A percentile compares a stretch with the other conserved stretches of the same genome.
These are phyloP conservation scores for Eimeria acervulina DNA, from an alignment of 169 alveolate species.

Conservation along the genomic window DNA sequence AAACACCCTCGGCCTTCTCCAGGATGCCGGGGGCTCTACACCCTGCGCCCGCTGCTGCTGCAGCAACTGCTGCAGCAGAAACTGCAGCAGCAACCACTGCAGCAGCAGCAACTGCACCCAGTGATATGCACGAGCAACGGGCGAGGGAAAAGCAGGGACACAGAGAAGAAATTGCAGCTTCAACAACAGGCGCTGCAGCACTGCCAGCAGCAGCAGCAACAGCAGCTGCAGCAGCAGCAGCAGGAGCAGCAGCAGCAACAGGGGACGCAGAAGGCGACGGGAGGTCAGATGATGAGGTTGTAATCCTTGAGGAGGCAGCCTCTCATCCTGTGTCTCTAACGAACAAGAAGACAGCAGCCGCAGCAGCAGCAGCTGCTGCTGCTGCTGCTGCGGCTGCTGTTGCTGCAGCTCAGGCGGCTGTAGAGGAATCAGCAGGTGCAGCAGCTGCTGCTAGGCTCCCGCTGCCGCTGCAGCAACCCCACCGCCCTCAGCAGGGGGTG, in stretches of 20 bases:
- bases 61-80: constrained; percentile 2
- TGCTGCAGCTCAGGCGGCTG: background rate
- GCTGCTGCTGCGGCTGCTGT: background rate
- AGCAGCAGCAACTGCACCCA: background rate
- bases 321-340: background rate
- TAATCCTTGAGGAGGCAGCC: constrained; percentile 37
- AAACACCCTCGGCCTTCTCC: background rate
- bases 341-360: background rate
- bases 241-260: constrained; percentile 5
- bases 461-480: background rate
- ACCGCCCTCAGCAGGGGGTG: background rate
- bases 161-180: background rate
- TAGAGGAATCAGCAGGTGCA: background rate
- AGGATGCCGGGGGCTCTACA: no score
- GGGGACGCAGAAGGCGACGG: background rate
- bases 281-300: constrained; percentile 61
- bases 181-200: no score
- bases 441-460: background rate
- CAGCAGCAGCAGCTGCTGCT: background rate
- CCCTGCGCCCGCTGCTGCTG: background rate
- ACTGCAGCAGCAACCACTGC: background rate
- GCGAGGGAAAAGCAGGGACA: background rate
- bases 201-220: background rate
- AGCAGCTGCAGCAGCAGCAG: background rate
- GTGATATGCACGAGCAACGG: background rate